Evolutionary conservation across 805 yeast species (phyloP).

Genomic region (Metschnikowia similis): DNA sequence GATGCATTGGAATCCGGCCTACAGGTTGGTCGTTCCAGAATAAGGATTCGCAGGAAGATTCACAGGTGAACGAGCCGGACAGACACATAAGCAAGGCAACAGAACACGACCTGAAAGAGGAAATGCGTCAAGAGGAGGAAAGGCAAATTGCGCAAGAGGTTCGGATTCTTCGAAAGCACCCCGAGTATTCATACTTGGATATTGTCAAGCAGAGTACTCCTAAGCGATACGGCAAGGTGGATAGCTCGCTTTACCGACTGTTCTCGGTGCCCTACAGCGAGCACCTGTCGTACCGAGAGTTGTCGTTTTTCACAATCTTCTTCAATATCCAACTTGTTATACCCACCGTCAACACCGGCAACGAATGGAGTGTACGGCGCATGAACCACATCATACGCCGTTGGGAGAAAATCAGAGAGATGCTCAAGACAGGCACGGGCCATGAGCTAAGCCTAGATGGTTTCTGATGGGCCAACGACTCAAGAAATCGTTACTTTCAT

Average conservation of each 20-base stretch:
- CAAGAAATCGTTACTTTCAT: too few species aligned
- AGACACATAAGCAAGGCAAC: neutral
- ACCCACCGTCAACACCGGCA: constrained; percentile 68
- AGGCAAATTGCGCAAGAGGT: neutral
- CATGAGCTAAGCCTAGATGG: constrained; percentile 14
- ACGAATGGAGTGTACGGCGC: constrained; percentile 18
- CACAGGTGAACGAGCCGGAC: constrained; percentile 9
- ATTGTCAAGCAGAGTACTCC: constrained; percentile 26
- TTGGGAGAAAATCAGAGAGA: constrained; percentile 23
- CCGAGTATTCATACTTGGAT: constrained; percentile 23
- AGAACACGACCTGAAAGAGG: neutral
- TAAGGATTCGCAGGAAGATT: constrained; percentile 4
- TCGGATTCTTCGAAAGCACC: constrained; percentile 15
- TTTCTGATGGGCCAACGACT: constrained; percentile 8
- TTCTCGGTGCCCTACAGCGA: constrained; percentile 85
- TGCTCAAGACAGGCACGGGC: neutral
- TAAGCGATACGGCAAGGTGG: constrained; percentile 18
- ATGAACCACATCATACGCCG: constrained; percentile 31
- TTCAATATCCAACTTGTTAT: constrained; percentile 52
- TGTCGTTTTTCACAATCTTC: constrained; percentile 57
- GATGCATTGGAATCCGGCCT: constrained; percentile 72
- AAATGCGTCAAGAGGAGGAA: neutral
- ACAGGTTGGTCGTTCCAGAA: constrained; percentile 80
- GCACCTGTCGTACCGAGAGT: constrained; percentile 85
- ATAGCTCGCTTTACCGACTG: constrained; percentile 34